A percentile compares a stretch with the other conserved stretches of the same genome.
Evolutionary conservation across 257 asterid genomes (phyloP).

Genomic region (Dorcoceras hygrometricum): DNA sequence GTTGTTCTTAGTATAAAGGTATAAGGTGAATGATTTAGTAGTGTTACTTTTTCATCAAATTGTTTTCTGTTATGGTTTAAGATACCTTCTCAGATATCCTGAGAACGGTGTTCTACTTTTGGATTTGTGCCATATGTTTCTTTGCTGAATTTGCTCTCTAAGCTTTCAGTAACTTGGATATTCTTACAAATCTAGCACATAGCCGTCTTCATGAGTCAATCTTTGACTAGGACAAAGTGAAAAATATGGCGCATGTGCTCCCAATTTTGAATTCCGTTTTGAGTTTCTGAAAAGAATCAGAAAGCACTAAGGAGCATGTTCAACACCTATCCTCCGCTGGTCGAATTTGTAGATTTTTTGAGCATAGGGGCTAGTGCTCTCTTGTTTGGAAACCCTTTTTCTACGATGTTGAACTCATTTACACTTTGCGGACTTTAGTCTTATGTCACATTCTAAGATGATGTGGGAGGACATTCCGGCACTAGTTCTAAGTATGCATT

Average conservation of each 20-base stretch:
- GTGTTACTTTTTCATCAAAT: too few species aligned
- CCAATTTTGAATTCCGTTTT: neutral
- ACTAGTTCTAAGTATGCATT: neutral
- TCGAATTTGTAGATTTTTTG: neutral
- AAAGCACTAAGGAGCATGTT: neutral
- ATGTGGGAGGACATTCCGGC: slow-evolving; percentile 9
- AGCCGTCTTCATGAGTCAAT: neutral
- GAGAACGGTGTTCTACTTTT: neutral
- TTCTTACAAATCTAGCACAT: neutral
- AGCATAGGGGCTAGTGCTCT: neutral
- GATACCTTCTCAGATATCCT: neutral
- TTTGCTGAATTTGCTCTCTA: too few species aligned
- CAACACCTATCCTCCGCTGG: neutral
- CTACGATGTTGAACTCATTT: too few species aligned
- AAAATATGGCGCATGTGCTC: neutral
- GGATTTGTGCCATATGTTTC: too few species aligned
- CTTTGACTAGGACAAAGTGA: neutral
- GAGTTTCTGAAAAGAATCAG: neutral
- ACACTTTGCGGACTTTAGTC: slow-evolving; percentile 13
- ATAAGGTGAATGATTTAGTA: neutral
- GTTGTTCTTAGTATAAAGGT: neutral
- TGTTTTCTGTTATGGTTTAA: neutral
- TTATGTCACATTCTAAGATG: slow-evolving; percentile 16
- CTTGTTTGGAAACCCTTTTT: slow-evolving; percentile 7
- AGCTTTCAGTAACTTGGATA: neutral